Conservation (phyloP, 2,329 filamentous ascomycete species). For the Monilinia laxa region DNA sequence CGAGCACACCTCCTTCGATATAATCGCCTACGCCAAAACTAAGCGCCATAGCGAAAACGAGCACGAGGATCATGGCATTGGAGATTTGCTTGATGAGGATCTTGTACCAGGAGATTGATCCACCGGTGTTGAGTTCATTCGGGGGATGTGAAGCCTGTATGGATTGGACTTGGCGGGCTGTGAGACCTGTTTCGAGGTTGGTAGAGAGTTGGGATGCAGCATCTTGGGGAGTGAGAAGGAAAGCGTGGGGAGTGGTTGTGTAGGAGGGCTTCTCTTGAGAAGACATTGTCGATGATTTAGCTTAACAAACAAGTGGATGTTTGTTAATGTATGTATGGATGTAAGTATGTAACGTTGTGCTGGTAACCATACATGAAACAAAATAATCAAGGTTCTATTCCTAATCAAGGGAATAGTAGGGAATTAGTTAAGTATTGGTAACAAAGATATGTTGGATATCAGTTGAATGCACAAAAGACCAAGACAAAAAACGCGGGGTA, state of each 20-base stretch:
- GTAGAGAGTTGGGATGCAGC: slow-evolving; percentile 63
- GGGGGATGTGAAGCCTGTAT: slow-evolving; percentile 58
- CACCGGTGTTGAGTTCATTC: slow-evolving; percentile 44
- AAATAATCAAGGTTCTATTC: slow-evolving; percentile 32
- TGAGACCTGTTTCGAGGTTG: slow-evolving; percentile 66
- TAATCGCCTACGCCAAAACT: slow-evolving; percentile 58
- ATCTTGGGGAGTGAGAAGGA: slow-evolving; percentile 60
- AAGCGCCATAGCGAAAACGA: slow-evolving; percentile 58
- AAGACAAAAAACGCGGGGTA: not conserved
- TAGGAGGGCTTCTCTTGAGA: slow-evolving; percentile 11
- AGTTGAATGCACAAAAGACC: not conserved
- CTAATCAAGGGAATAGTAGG: slow-evolving; percentile 40
- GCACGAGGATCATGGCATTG: slow-evolving; percentile 68
- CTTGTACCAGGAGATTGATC: slow-evolving; percentile 65
- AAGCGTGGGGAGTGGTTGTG: slow-evolving; percentile 49
- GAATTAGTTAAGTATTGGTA: slow-evolving; percentile 25
- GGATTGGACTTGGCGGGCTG: slow-evolving; percentile 56
- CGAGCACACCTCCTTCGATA: slow-evolving; percentile 60
- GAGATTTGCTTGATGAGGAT: slow-evolving; percentile 66
- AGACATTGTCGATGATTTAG: not conserved
- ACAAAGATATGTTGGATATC: slow-evolving; percentile 1
- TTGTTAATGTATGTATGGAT: not conserved
- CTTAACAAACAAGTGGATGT: not conserved
- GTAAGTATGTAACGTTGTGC: not conserved
- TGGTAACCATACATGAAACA: not conserved